Percentiles rank a stretch among this genome's conserved stretches.
These are phyloP conservation scores for Epichloe hybrida DNA, from an alignment of 2,329 filamentous ascomycete genomes.

Conservation along the genomic window DNA sequence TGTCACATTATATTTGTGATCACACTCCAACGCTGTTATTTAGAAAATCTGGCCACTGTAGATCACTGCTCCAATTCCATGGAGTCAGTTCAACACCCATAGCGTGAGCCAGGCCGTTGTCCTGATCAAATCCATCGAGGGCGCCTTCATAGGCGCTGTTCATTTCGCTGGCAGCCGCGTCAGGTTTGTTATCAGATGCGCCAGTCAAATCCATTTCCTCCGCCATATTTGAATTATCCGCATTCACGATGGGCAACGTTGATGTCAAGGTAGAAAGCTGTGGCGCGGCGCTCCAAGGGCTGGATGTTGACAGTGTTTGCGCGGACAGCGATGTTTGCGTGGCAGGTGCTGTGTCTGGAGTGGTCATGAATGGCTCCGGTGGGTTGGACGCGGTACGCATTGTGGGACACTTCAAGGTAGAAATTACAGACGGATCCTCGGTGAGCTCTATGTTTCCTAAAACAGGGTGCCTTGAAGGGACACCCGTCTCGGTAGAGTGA, in stretches of 20 bases:
- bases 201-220: conserved; percentile 8
- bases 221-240: conserved; percentile 1
- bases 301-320: background rate
- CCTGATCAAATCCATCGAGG: conserved; percentile 32
- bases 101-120: conserved; percentile 27
- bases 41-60: conserved; percentile 21
- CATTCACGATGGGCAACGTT: background rate
- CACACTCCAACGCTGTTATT: conserved; percentile 19
- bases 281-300: background rate
- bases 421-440: conserved; percentile 15
- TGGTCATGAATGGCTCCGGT: background rate
- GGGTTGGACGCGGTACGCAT: background rate
- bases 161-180: conserved; percentile 26
- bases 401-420: background rate
- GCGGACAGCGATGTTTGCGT: background rate
- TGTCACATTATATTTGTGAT: background rate
- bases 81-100: conserved; percentile 28
- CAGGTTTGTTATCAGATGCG: conserved; percentile 14
- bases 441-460: conserved; percentile 14
- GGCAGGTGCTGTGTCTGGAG: background rate
- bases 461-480: conserved; percentile 5
- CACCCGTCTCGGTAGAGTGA: conserved; percentile 5
- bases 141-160: conserved; percentile 38
- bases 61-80: conserved; percentile 19
- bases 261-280: background rate